A percentile compares a stretch with the other conserved stretches of the same genome.
Conservation (phyloP, 805 yeast genomes). For the Yarrowia sp. region DNA sequence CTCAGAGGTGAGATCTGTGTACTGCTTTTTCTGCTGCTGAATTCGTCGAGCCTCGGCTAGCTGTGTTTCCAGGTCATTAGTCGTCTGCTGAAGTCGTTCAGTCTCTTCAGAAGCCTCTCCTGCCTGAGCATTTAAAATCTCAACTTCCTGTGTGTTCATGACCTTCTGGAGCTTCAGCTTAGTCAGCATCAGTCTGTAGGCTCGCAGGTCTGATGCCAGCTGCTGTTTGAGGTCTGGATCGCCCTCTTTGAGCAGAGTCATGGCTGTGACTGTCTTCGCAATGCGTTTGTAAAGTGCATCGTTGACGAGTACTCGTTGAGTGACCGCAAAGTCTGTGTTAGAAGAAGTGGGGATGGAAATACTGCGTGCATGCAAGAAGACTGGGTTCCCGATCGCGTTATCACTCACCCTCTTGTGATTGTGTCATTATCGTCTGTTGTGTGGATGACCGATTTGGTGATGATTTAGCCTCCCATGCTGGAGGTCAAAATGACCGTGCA, state of each 20-base stretch:
- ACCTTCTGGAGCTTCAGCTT: slow-evolving; percentile 18
- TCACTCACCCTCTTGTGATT: slow-evolving; percentile 28
- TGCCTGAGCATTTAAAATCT: slow-evolving; percentile 11
- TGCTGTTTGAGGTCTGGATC: slow-evolving; percentile 20
- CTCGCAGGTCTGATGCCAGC: slow-evolving; percentile 23
- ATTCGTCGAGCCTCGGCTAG: slow-evolving; percentile 6
- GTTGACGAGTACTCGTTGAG: slow-evolving; percentile 15
- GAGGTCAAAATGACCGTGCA: slow-evolving; percentile 23
- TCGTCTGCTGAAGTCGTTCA: slow-evolving; percentile 12
- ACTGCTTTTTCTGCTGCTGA: slow-evolving; percentile 30
- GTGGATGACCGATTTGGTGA: slow-evolving; percentile 12
- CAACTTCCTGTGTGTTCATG: slow-evolving; percentile 24
- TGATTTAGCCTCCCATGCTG: background rate
- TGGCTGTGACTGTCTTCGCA: slow-evolving; percentile 15
- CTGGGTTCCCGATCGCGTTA: too few relatives aligned
- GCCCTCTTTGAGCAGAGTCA: slow-evolving; percentile 2
- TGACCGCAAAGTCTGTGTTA: slow-evolving; percentile 35
- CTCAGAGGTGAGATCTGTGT: slow-evolving; percentile 20
- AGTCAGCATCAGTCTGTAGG: slow-evolving; percentile 31
- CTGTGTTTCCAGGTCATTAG: slow-evolving; percentile 17
- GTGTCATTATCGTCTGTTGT: slow-evolving; percentile 4
- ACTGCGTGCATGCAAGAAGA: background rate
- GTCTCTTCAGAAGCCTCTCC: slow-evolving; percentile 13
- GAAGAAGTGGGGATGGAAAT: background rate
- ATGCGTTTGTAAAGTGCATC: slow-evolving; percentile 19